Base-by-base conservation (phyloP, 768 basidiomycete species). In the Hypholoma sublateritium region DNA sequence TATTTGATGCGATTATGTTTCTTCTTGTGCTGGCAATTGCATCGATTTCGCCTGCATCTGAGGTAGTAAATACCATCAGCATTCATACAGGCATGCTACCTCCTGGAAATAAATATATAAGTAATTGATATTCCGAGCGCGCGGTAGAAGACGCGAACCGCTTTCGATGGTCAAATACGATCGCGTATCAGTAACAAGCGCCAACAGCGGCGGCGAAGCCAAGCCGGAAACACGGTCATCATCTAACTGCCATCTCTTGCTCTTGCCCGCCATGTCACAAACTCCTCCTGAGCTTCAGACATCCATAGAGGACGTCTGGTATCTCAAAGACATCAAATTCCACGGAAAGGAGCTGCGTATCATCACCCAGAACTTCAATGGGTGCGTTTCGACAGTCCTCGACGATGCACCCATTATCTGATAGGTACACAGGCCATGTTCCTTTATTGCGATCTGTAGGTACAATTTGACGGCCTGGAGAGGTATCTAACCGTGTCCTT, bases 361-460 rank as follows among this genome's bases (percentile, higher is more conserved):
- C 56, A 85, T 93, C 50, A 91, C 89, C 0, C 90, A 93, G 71
- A 91, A 91, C 64, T 89, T 84, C 64, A 92, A 92, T 63, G 90
- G 91, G 91, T 90, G 55, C 57, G 86, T 77, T 47, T 47, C 22
- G 35, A 35, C 16, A 39, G 21, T 11, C 51, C 54, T 21, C 28
- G 55, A 50, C 44, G 49, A 47, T 48, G 35, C 16, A 24, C 22
- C n/a, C 35, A 39, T 52, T 54, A 47, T 42, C 54, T 58, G 41
- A 57, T 52, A 34, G 28, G 24, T 34, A 19, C 44, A 16, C 67
- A 95, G 93, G 8, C 93, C 93, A 8, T 95, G 93, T 67, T 93
- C 91, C 0, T 90, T 95, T 61, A 92, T 95, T 63, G 93, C 93
- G 24, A 89, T 94, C 57, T 94, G 91, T 91, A 65, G 63, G 81